Base-by-base conservation (phyloP, 352 stramenopile species). In the Elongisporangium anandrum region DNA sequence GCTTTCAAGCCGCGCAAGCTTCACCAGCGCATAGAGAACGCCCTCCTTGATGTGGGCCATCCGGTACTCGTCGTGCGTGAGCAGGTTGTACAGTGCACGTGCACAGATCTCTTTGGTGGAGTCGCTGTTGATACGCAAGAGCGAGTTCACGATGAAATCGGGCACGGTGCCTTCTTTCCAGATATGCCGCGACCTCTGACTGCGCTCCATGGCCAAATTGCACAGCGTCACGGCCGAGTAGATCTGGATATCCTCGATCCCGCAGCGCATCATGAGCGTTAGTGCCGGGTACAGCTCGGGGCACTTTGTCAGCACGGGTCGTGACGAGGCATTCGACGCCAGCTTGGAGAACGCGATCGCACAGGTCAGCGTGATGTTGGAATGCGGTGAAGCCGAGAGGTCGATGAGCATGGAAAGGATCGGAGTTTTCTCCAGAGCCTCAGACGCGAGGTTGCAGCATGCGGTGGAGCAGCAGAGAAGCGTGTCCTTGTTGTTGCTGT, bases 131-230 rank as follows among this genome's bases (percentile, higher is more conserved):
- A 94, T 94, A 12, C 88, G 85, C 39, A 96, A 63, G 26, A 96
- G 68, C 15, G 86, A 88, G 61, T 95, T 96, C 54, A 95, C 88
- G 52, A 96, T 94, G 47, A 96, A 95, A 67, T 96, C 87, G 9
- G 81, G 81, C 23, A 94, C 83, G 0, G 85, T 94, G 38, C 85
- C 85, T 77, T 94, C 85, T 53, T 89, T 90, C 85, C 85, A 94
- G 24, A 96, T 84, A 62, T 90, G 75, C 5, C 76, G 76, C 23
- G 75, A 76, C 1, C 84, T 76, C 45, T 86, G 68, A 0, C 69
- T 75, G 29, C 74, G 72, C 61, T 92, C 84, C 9, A 90, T 85
- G 0, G 82, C 82, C 21, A 96, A 63, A 57, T 94, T 95, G 66
- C 88, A 96, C 21, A 96, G 67, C 20, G 85, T 81, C 17, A 91